Conservation (phyloP, 1,139 yeast genomes). For the Suhomyces chickasaworum region DNA sequence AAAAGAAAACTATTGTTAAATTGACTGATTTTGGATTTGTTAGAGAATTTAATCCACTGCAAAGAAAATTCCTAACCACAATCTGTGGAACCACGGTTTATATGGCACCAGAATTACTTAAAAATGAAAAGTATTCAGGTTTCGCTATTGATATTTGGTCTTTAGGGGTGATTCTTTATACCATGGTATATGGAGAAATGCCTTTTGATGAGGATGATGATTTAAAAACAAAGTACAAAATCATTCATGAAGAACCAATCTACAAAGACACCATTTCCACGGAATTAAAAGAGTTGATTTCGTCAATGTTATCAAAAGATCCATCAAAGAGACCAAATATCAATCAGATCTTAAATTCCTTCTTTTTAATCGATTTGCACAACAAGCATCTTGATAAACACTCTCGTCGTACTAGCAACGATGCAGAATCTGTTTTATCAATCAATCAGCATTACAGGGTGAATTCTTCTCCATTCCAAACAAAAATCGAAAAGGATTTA, state of each 20-base stretch:
- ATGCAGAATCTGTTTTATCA: constrained; percentile 42
- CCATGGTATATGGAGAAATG: constrained; percentile 83
- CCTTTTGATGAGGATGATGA: constrained; percentile 91
- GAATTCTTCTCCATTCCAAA: constrained; percentile 48
- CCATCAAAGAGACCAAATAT: constrained; percentile 64
- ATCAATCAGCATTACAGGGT: constrained; percentile 43
- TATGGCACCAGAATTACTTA: constrained; percentile 92
- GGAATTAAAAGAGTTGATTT: constrained; percentile 51
- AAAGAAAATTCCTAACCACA: constrained; percentile 65
- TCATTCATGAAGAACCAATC: constrained; percentile 66
- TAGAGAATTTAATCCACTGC: constrained; percentile 63
- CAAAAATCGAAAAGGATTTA: constrained; percentile 65
- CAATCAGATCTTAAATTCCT: constrained; percentile 60
- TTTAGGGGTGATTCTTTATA: constrained; percentile 87
- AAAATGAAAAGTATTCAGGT: constrained; percentile 73
- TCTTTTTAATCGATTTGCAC: constrained; percentile 54
- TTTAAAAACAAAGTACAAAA: constrained; percentile 56
- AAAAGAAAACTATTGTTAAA: constrained; percentile 58
- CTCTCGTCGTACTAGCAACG: constrained; percentile 33
- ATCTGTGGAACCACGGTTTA: constrained; percentile 94
- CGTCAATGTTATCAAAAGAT: constrained; percentile 61
- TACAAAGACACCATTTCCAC: constrained; percentile 49
- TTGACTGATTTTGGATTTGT: constrained; percentile 94
- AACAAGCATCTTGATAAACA: constrained; percentile 27
- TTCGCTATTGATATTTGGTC: constrained; percentile 90